Base-by-base conservation (phyloP, 148 eudicot genomes). In the Nepenthes gracilis region DNA sequence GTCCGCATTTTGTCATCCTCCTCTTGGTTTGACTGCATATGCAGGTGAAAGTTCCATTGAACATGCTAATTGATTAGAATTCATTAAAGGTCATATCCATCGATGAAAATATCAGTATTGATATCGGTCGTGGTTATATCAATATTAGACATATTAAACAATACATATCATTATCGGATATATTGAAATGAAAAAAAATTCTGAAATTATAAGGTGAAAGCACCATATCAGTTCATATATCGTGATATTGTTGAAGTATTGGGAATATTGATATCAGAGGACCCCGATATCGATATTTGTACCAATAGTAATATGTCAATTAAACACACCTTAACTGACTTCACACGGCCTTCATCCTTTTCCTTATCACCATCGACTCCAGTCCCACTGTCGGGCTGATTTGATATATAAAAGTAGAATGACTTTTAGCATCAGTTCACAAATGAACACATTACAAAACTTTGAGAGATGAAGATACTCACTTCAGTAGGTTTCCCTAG, bases 1-100 rank as follows among this genome's bases (percentile, higher is more conserved):
- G 95, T 64, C 6, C 97, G 85, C 99, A 86, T 84, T 79, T 89
- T 93, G 74, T 93, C 95, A 76, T 93, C 99, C 64, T 93, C 91
- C 60, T 88, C 96, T 77, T 93, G 89, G 76, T 93, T 89, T 60
- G 55, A 81, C 83, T 79, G 72, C 64, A 23, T 37, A 67, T 51
- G 8, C 54, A 12, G 33, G 64, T 43, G 10, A 64, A 12, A 36
- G 49, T 34, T 23, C 23, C 23, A 23, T 23, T 23, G 23, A 14
- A 34, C 14, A 34, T 23, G 52, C 35, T 12, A 11, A 43, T 5
- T 57, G 54, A 38, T 55, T 23, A 47, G 56, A 40, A 38, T 35
- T 9, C 32, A 5, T n/a, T 15, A 1, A 64, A 35, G 8, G 8
- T 15, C 23, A 23, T 23, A 23, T 23, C 23, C 23, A 23, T 23